Percentiles rank a stretch among this genome's conserved stretches.
Evolutionary conservation across 2,329 filamentous ascomycete species (phyloP).

Genomic region (Daldinia sp.): DNA sequence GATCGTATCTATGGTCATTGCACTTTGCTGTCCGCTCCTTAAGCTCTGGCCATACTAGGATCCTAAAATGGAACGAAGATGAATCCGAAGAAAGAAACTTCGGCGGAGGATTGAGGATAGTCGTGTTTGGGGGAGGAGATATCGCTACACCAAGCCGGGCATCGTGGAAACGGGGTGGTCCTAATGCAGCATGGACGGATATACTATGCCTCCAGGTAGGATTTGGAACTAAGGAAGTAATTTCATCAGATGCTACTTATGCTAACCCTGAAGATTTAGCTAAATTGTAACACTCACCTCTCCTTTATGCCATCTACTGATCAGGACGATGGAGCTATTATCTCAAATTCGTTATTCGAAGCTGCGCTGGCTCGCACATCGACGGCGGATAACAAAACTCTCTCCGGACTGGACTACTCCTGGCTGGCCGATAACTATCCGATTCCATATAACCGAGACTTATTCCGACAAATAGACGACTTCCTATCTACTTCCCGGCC

Average conservation of each 20-base stretch:
- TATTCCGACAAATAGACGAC: slow-evolving; percentile 54
- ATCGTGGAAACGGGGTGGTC: slow-evolving; percentile 22
- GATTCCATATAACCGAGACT: slow-evolving; percentile 51
- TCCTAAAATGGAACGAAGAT: slow-evolving; percentile 19
- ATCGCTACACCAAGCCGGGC: slow-evolving; percentile 50
- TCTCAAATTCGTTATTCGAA: slow-evolving; percentile 63
- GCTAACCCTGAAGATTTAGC: slow-evolving; percentile 46
- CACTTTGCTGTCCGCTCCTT: slow-evolving; percentile 9
- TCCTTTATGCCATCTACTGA: slow-evolving; percentile 55
- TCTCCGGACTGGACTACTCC: slow-evolving; percentile 51
- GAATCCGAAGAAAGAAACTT: slow-evolving; percentile 5
- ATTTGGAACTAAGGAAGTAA: not conserved
- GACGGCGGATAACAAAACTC: slow-evolving; percentile 47
- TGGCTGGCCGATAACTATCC: slow-evolving; percentile 56
- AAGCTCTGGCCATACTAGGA: slow-evolving; percentile 13
- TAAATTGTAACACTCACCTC: slow-evolving; percentile 56
- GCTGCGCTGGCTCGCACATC: slow-evolving; percentile 50
- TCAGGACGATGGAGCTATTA: slow-evolving; percentile 64
- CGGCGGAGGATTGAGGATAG: slow-evolving; percentile 54
- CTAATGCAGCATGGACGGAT: slow-evolving; percentile 55
- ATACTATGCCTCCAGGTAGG: slow-evolving; percentile 58
- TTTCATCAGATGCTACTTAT: not conserved
- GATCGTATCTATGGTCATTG: slow-evolving; percentile 32
- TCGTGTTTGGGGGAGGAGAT: slow-evolving; percentile 62
- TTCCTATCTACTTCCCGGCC: slow-evolving; percentile 55